phyloP scores from a whole-genome alignment of 441 rosid genomes.

The Populus hybrid region DNA sequence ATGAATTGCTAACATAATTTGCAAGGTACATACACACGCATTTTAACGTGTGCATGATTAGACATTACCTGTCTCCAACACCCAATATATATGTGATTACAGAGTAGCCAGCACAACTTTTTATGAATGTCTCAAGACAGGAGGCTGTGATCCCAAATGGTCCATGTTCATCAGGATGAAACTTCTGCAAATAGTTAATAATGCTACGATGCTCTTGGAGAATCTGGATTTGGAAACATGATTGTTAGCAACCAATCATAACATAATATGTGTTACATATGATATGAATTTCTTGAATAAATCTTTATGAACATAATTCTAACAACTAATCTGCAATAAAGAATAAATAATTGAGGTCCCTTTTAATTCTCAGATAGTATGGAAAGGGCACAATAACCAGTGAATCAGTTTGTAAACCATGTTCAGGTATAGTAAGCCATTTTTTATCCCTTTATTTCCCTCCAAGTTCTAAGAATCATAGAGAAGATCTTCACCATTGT shows the following conservation, averaged over 20 bases:
- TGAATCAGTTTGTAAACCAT: conserved; percentile 1
- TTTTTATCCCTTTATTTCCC: conserved; percentile 1
- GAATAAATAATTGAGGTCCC: conserved; percentile 3
- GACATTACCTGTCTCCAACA: conserved; percentile 84
- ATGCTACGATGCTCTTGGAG: conserved; percentile 96
- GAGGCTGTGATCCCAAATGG: conserved; percentile 95
- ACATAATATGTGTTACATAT: background rate
- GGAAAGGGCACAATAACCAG: background rate
- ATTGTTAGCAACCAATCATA: no score
- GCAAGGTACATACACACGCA: background rate
- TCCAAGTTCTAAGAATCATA: background rate
- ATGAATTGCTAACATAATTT: background rate
- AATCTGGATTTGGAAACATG: conserved; percentile 47
- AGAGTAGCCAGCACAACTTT: conserved; percentile 98
- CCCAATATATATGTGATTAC: conserved; percentile 96
- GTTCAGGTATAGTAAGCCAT: background rate
- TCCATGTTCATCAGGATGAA: conserved; percentile 95
- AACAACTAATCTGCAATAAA: conserved; percentile 3
- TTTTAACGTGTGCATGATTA: background rate
- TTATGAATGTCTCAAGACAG: conserved; percentile 96
- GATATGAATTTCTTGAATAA: background rate
- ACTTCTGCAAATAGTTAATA: conserved; percentile 86
- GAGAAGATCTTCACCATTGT: conserved; percentile 2
- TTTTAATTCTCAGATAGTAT: background rate
- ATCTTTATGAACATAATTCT: background rate